phyloP scores from a whole-genome alignment of 106 monocot genomes.

The Dactylorhiza incarnata region DNA sequence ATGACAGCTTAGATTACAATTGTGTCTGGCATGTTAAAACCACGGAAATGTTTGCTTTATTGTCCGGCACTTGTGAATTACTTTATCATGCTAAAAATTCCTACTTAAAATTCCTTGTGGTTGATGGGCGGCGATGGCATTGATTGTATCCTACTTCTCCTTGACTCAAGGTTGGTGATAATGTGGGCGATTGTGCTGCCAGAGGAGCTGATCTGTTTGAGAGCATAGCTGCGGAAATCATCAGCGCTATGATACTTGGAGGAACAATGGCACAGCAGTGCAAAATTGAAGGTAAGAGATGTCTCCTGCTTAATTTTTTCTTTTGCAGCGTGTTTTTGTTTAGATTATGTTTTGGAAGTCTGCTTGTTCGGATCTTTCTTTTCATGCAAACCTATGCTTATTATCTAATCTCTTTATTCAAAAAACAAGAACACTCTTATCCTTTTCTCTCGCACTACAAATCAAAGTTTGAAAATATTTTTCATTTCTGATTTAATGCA shows the following conservation, averaged over 20 bases:
- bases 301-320: neutral
- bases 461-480: neutral
- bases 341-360: neutral
- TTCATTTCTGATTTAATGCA: neutral
- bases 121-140: neutral
- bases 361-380: neutral
- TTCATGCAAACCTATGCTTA: neutral
- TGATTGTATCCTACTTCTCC: neutral
- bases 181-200: constrained; percentile 99
- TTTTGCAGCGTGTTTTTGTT: neutral
- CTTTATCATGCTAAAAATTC: neutral
- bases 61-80: no score
- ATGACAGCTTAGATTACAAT: neutral
- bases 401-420: neutral
- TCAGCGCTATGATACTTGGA: constrained; percentile 99
- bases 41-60: neutral
- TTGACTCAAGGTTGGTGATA: constrained; percentile 80
- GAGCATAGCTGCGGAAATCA: constrained; percentile 99
- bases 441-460: neutral
- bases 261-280: constrained; percentile 96
- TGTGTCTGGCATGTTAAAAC: neutral
- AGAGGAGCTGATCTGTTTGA: constrained; percentile 99
- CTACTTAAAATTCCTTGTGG: neutral
- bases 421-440: neutral
- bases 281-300: constrained; percentile 81